Conservation (phyloP, 495 filamentous ascomycete genomes). For the Polyplosphaeria fusca region DNA sequence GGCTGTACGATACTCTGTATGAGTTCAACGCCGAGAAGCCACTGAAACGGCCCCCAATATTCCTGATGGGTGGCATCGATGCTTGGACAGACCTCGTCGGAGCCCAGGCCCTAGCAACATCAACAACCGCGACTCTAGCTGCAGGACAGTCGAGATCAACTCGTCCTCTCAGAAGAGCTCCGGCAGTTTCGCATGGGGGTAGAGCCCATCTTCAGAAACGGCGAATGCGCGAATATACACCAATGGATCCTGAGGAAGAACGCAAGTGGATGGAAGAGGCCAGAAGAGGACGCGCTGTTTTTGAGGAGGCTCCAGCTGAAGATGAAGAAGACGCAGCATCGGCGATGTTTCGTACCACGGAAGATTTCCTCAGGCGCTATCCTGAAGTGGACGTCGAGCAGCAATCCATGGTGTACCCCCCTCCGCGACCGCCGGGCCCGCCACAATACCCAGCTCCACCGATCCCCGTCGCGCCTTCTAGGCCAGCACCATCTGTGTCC, state of each 20-base stretch:
- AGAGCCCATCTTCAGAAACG: conserved; percentile 55
- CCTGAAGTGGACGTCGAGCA: conserved; percentile 66
- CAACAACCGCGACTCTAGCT: conserved; percentile 52
- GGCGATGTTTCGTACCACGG: conserved; percentile 56
- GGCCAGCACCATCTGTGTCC: conserved; percentile 78
- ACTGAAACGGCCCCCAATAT: conserved; percentile 64
- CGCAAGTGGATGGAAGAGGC: conserved; percentile 60
- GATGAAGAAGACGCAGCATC: conserved; percentile 42
- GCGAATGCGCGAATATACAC: conserved; percentile 55
- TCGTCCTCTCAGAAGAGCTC: conserved; percentile 51
- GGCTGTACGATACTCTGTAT: conserved; percentile 72
- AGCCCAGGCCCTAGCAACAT: conserved; percentile 58
- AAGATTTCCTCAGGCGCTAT: conserved; percentile 80
- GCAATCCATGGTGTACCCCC: conserved; percentile 66
- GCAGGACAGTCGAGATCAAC: conserved; percentile 48
- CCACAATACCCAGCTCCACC: conserved; percentile 21
- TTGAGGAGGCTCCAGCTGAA: conserved; percentile 45
- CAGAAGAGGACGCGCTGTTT: conserved; percentile 50
- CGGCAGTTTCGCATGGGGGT: conserved; percentile 52
- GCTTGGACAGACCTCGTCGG: conserved; percentile 83
- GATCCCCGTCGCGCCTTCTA: conserved; percentile 28
- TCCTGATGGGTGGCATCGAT: conserved; percentile 77
- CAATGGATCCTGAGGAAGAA: conserved; percentile 60
- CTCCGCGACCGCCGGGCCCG: conserved; percentile 17
- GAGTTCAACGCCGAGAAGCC: conserved; percentile 79